Percentiles rank a stretch among this genome's conserved stretches.
Conservation (phyloP, 2,329 filamentous ascomycete species). For the Calonectria montana region DNA sequence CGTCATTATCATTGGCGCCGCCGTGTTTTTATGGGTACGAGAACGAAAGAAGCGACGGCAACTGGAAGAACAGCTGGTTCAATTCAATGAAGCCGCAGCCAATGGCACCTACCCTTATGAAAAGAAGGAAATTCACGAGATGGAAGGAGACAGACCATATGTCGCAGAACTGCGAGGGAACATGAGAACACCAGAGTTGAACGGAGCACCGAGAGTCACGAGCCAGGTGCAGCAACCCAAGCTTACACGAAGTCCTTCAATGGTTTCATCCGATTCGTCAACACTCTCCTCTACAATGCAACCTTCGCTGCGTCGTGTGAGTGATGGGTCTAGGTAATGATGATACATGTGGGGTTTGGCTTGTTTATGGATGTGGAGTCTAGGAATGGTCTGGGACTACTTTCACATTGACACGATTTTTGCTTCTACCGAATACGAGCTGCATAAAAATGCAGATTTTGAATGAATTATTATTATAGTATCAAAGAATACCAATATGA, state of each 20-base stretch:
- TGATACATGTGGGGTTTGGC: neutral
- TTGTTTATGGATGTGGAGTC: neutral
- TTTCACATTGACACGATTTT: neutral
- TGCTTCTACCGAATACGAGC: neutral
- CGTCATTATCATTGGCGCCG: conserved; percentile 28
- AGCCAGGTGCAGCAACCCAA: neutral
- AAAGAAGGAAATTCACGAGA: conserved; percentile 28
- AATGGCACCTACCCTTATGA: neutral
- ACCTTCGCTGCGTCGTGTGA: neutral
- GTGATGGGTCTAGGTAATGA: neutral
- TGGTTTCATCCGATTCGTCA: neutral
- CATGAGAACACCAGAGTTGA: conserved; percentile 37
- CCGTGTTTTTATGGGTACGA: conserved; percentile 34
- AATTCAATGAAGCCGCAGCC: conserved; percentile 4
- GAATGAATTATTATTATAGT: neutral
- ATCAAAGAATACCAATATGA: neutral
- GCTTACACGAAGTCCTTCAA: neutral
- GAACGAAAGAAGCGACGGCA: conserved; percentile 32
- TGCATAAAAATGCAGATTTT: neutral
- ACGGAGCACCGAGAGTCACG: neutral
- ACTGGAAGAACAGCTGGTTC: conserved; percentile 25
- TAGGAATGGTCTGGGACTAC: neutral
- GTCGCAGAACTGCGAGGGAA: conserved; percentile 33
- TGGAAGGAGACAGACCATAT: conserved; percentile 38
- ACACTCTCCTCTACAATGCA: neutral